Evolutionary conservation across 2,329 filamentous ascomycete species (phyloP), one percentile per base, ranked within the genome.

Genomic region (Hymenotorrendiella dingleyae): DNA sequence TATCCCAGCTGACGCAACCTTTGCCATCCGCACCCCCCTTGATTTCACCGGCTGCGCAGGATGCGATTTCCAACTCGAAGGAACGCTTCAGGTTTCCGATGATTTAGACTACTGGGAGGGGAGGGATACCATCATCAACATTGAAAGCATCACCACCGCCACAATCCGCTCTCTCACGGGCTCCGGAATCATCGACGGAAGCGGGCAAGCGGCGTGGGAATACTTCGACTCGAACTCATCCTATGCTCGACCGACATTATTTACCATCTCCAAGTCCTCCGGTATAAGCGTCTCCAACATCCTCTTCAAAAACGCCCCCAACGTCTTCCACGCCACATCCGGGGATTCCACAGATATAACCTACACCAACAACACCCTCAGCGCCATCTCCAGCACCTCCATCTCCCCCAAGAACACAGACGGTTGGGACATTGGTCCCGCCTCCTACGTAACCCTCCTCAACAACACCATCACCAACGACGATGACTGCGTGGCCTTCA

Each of bases 401-500:
- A 67, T 66, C 20, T 43, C 45, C 1, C 52, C 71, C 63, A 66
- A 70, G 49, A 78, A 78, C 61, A 78, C 74, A 3, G 74, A 78
- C 45, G 71, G 64, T 6, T 74, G 73, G 47, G 69, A 74, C 43
- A 63, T 74, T 24, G 67, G 68, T 21, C 58, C 55, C 26, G 68
- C 64, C 12, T 64, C 59, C n/a, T 65, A 66, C 29, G 62, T 76
- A 21, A 68, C 63, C 35, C 72, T 79, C 54, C 65, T 62, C 40
- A 67, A 69, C 28, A 69, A 70, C 19, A 66, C 60, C 39, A 64
- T 78, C 42, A 66, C 69, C 54, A 78, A 78, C 60, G 73, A 78
- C 58, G 74, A 79, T 42, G 75, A 78, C 55, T 79, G 75, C 52
- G 60, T 78, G 11, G 75, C 74, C 20, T 62, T 79, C 54, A 78